A percentile compares a stretch with the other conserved stretches of the same genome.
Conservation (phyloP, 176 grass and related monocot species). For the Oryza glaberrima region DNA sequence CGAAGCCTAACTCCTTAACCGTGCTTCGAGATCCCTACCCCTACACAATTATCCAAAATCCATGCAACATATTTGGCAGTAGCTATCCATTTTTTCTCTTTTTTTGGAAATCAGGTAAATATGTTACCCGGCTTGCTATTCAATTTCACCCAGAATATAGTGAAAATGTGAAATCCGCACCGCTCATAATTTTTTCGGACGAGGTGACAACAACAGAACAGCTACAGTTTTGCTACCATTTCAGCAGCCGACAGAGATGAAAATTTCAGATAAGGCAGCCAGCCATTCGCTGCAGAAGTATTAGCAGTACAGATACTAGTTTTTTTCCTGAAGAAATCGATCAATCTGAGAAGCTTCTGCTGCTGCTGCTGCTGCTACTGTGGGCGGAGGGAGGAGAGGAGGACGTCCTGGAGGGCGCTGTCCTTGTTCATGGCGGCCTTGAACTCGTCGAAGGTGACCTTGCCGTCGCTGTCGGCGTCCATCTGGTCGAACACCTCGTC, state of each 20-base stretch:
- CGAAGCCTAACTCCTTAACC: too few species aligned
- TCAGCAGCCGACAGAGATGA: neutral
- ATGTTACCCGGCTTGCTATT: too few species aligned
- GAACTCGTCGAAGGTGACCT: constrained; percentile 78
- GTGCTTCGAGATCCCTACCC: too few species aligned
- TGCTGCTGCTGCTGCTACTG: neutral
- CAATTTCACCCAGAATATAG: neutral
- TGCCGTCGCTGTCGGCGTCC: constrained; percentile 64
- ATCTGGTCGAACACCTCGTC: constrained; percentile 77
- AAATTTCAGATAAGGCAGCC: neutral
- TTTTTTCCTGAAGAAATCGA: neutral
- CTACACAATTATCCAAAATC: too few species aligned
- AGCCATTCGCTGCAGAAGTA: neutral
- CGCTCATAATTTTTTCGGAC: too few species aligned
- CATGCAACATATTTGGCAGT: too few species aligned
- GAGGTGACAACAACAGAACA: neutral
- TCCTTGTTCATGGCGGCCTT: constrained; percentile 76
- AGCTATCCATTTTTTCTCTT: neutral
- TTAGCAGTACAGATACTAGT: neutral
- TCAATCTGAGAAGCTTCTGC: neutral
- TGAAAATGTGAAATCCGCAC: too few species aligned
- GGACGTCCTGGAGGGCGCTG: constrained; percentile 70
- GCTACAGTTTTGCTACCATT: neutral
- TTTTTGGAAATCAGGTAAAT: too few species aligned
- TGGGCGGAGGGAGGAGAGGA: constrained; percentile 63